Evolutionary conservation across 2,329 filamentous ascomycete genomes (phyloP).

Genomic region (Graphium sp.): DNA sequence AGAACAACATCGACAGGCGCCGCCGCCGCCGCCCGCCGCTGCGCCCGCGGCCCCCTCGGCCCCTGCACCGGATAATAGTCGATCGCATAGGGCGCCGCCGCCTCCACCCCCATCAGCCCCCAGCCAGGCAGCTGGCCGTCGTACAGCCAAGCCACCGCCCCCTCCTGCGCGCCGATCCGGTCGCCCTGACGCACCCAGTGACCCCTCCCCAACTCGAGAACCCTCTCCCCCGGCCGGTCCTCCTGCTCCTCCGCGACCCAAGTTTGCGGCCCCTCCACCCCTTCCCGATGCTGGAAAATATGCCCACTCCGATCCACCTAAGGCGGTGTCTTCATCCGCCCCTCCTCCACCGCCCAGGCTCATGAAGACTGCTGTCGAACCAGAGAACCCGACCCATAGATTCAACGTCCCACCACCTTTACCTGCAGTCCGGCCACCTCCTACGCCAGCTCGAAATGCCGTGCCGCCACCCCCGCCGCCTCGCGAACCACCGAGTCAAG

Average conservation of each 20-base stretch:
- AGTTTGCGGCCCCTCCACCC: slow-evolving; percentile 75
- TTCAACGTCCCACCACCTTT: slow-evolving; percentile 60
- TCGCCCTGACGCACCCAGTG: slow-evolving; percentile 13
- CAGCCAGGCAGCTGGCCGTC: slow-evolving; percentile 10
- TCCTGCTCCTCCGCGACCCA: slow-evolving; percentile 37
- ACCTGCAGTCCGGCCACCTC: slow-evolving; percentile 33
- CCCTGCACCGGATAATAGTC: slow-evolving; percentile 8
- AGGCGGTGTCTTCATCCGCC: background rate
- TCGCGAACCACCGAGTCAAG: slow-evolving; percentile 13
- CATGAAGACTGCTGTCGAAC: slow-evolving; percentile 53
- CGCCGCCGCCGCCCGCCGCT: slow-evolving; percentile 7
- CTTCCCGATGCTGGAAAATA: slow-evolving; percentile 82
- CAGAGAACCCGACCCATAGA: slow-evolving; percentile 32
- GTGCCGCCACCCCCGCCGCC: slow-evolving; percentile 56
- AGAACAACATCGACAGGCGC: slow-evolving; percentile 8
- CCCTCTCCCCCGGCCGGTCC: slow-evolving; percentile 43
- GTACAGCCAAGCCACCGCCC: slow-evolving; percentile 32
- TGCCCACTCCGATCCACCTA: slow-evolving; percentile 29
- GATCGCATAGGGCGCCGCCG: slow-evolving; percentile 7
- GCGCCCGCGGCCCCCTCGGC: slow-evolving; percentile 17
- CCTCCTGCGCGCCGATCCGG: slow-evolving; percentile 40
- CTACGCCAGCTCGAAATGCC: slow-evolving; percentile 53
- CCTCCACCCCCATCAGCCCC: slow-evolving; percentile 14
- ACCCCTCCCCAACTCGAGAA: slow-evolving; percentile 48
- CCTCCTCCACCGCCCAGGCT: slow-evolving; percentile 19